A percentile compares a stretch with the other conserved stretches of the same genome.
Conservation (phyloP, 176 grass and related monocot genomes). For the Hordeum vulgare region DNA sequence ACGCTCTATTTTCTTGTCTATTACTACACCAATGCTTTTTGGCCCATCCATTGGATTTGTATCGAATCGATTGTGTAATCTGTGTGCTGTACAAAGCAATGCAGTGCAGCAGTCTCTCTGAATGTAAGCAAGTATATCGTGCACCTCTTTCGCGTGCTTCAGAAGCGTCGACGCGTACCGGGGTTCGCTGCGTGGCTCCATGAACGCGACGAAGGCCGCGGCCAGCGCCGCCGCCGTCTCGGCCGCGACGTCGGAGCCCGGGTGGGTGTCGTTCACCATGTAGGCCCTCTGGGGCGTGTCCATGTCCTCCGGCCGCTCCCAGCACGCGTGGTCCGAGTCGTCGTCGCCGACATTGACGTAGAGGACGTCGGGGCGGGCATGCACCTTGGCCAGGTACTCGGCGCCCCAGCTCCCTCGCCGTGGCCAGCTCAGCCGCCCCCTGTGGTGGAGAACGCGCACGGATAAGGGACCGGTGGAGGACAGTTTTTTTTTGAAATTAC, state of each 20-base stretch:
- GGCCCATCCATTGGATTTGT: no score
- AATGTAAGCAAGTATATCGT: not conserved
- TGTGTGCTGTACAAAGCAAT: no score
- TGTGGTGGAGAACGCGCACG: no score
- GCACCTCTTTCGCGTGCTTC: slow-evolving; percentile 55
- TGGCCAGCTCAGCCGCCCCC: not conserved
- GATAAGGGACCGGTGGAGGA: no score
- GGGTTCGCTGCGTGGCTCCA: not conserved
- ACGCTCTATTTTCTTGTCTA: no score
- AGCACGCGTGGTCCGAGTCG: slow-evolving; percentile 70
- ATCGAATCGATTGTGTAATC: no score
- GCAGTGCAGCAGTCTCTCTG: not conserved
- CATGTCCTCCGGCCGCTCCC: slow-evolving; percentile 93
- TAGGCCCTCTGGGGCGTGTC: slow-evolving; percentile 43
- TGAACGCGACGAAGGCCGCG: slow-evolving; percentile 45
- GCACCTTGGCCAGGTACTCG: slow-evolving; percentile 62
- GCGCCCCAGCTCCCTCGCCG: slow-evolving; percentile 63
- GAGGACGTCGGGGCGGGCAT: slow-evolving; percentile 30
- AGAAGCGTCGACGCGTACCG: slow-evolving; percentile 33
- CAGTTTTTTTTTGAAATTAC: no score
- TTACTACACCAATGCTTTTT: no score
- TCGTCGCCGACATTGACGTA: slow-evolving; percentile 83
- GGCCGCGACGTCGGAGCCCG: slow-evolving; percentile 63
- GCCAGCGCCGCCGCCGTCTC: slow-evolving; percentile 71
- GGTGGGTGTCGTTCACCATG: slow-evolving; percentile 26